phyloP scores from a whole-genome alignment of 2,329 filamentous ascomycete genomes.

The Colletotrichum kahawae region DNA sequence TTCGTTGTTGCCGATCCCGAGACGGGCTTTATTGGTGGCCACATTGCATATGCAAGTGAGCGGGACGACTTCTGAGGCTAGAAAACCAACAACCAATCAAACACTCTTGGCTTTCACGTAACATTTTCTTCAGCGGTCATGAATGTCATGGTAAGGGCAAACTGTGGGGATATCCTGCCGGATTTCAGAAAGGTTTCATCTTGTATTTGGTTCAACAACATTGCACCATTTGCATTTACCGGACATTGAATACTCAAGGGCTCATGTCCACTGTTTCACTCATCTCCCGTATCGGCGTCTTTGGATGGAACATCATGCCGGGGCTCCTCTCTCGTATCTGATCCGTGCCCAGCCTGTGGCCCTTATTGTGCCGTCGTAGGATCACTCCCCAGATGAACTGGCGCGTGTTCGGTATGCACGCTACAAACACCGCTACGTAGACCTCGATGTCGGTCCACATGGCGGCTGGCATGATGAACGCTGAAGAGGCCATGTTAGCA shows the following conservation, averaged over 20 bases:
- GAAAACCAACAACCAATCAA: not conserved
- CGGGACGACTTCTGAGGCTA: not conserved
- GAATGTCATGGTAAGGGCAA: not conserved
- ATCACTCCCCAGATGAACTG: not conserved
- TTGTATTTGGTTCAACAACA: not conserved
- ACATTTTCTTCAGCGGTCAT: not conserved
- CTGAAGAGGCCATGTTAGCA: not conserved
- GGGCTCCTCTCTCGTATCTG: not conserved
- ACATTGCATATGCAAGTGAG: not conserved
- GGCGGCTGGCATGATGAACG: conserved; percentile 31
- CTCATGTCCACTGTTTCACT: not conserved
- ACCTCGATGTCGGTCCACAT: conserved; percentile 21
- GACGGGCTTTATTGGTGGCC: not conserved
- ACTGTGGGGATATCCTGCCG: not conserved
- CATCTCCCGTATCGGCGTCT: not conserved
- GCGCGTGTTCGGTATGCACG: not conserved
- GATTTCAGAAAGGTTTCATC: not conserved
- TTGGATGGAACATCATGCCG: not conserved
- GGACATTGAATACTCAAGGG: not conserved
- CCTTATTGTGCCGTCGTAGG: not conserved
- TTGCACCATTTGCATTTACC: not conserved
- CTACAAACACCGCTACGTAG: not conserved
- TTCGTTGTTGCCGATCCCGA: not conserved
- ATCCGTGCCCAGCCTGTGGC: not conserved
- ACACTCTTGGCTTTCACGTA: not conserved